Evolutionary conservation across 192 early-diverging fungal species (phyloP), one percentile per base, ranked within the genome.

Genomic region (Phlyctochytrium arcticum): DNA sequence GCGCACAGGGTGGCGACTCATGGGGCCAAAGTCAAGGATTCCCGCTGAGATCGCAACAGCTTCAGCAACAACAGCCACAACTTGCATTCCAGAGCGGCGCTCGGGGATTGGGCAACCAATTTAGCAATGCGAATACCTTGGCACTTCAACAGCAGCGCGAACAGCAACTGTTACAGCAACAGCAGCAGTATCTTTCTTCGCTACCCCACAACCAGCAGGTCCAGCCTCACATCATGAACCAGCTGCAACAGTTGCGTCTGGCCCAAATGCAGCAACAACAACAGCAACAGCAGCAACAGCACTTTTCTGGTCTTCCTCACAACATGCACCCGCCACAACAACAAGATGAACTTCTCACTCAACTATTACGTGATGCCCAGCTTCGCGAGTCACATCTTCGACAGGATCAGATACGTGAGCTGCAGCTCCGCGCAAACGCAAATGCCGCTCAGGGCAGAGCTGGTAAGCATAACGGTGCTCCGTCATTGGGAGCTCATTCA

Each of bases 291-390:
- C 69, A 69, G 4, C 59, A 62, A 27, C 59, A 69, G 57, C 69
- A 70, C 19, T 69, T 65, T 34, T 8, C 62, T 12, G 65, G 60
- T 36, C 3, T 67, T 12, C 60, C 62, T n/a, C 65, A 67, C 46
- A 29, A 27, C 57, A 19, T 63, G 5, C 57, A 44, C 30, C 57
- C 46, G 24, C 66, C 65, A 15, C 68, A 70, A 37, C 71, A 73
- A 48, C 56, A 65, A 23, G 75, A 80, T 15, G 75, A 76, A 46
- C 71, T 74, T 26, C n/a, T 76, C 17, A 58, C 42, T 27, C 64
- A 77, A 9, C 65, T 68, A 32, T 31, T 74, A 39, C 60, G 74
- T 3, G 78, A 80, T 19, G 72, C 71, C 1, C 78, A 80, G 55
- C 30, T 78, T 10, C 67, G 75, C 5, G 75, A 77, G 51, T 51